Conservation (phyloP, 1,284 basidiomycete species). For the Tylopilus sp. region DNA sequence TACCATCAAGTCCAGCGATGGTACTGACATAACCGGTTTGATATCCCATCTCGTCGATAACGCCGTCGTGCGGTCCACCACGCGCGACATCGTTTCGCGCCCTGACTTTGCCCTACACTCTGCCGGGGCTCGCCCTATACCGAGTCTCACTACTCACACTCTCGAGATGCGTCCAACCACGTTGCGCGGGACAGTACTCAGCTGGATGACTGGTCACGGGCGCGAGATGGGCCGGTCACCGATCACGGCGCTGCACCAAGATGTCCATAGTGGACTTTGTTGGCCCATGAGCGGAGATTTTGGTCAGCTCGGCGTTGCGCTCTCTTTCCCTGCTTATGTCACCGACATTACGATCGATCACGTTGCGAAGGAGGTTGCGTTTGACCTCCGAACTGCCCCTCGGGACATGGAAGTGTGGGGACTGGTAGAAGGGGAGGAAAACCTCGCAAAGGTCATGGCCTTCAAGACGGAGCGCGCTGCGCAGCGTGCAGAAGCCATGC, state of each 20-base stretch:
- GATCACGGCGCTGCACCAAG: slow-evolving; percentile 79
- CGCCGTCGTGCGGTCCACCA: slow-evolving; percentile 57
- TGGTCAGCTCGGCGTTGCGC: slow-evolving; percentile 78
- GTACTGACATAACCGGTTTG: slow-evolving; percentile 68
- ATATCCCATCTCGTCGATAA: slow-evolving; percentile 72
- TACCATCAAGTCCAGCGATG: slow-evolving; percentile 69
- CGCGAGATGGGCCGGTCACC: slow-evolving; percentile 73
- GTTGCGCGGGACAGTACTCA: slow-evolving; percentile 42
- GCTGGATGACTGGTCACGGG: slow-evolving; percentile 56
- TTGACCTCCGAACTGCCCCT: slow-evolving; percentile 78
- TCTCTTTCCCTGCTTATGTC: slow-evolving; percentile 66
- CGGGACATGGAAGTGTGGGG: slow-evolving; percentile 87
- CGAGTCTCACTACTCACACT: slow-evolving; percentile 74
- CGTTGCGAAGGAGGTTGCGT: slow-evolving; percentile 70
- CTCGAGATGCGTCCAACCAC: slow-evolving; percentile 57
- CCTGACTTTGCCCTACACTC: slow-evolving; percentile 85
- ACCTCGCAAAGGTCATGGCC: slow-evolving; percentile 53
- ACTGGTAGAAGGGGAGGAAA: slow-evolving; percentile 70
- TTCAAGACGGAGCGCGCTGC: slow-evolving; percentile 44
- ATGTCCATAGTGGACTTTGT: slow-evolving; percentile 77
- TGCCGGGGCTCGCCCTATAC: slow-evolving; percentile 76
- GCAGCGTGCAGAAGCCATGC: slow-evolving; percentile 30
- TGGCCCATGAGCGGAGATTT: slow-evolving; percentile 83
- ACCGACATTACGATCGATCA: slow-evolving; percentile 87
- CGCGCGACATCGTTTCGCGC: slow-evolving; percentile 74